Base-by-base conservation (phyloP, 495 filamentous ascomycete species). In the Elasticomyces elasticus region DNA sequence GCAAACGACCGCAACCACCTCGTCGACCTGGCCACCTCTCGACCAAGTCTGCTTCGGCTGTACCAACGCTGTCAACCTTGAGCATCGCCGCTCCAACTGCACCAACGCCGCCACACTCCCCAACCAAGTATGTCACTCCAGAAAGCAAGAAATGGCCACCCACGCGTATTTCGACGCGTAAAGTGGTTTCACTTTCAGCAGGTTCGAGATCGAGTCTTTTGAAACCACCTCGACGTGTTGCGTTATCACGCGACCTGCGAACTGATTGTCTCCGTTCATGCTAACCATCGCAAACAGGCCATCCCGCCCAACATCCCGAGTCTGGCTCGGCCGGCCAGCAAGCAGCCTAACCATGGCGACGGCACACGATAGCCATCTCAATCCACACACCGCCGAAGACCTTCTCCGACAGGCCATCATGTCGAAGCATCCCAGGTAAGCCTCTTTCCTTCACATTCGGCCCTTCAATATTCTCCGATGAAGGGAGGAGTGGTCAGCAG, bases 401-500 rank as follows among this genome's bases (percentile, higher is more conserved):
- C 73, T 79, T 62, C 58, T 75, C 66, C 74, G 75, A 64, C 72
- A 75, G 62, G 70, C 73, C 55, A 71, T 72, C 63, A 55, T 71
- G 35, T 12, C 35, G 4, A 40, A 40, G 49, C 74, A 73, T 38
- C n/a, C n/a, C n/a, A 73, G 67, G 75, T 77, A 68, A 71, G 74
- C 24, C 3, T 45, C 19, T 40, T 40, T 40, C 35, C 15, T 40
- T 13, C 35, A 5, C 15, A 2, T 15, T 17, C 12, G n/a, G n/a
- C 19, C 25, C 5, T 23, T 70, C 13, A 37, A 31, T 37, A 44
- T 49, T 43, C 22, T n/a, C 24, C 45, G 33, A 13, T 19, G 42
- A 53, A 17, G 24, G 35, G 7, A 5, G 27, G 35, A 52, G 19
- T 35, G 24, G 17, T 46, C 43, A 31, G 23, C 48, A 55, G 42